Evolutionary conservation across 208 protist genomes (phyloP).

Genomic region (Strigomonas galati): DNA sequence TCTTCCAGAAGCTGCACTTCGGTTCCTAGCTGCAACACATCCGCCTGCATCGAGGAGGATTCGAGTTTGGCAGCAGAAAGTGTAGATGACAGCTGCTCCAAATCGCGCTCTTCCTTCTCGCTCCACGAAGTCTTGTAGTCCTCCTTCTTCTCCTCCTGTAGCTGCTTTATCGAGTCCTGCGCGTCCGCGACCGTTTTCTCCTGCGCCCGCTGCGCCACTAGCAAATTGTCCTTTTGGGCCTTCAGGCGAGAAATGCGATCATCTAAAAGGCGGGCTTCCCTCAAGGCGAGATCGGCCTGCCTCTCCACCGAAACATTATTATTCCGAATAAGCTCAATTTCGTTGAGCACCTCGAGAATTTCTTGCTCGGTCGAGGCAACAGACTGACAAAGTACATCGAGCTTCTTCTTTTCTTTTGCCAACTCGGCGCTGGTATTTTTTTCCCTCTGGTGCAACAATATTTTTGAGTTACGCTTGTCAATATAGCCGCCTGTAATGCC

Average conservation of each 20-base stretch:
- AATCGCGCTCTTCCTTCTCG: slow-evolving; percentile 51
- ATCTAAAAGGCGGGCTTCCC: slow-evolving; percentile 38
- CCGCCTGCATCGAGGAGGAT: slow-evolving; percentile 38
- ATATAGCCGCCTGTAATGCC: slow-evolving; percentile 96
- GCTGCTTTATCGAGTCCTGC: slow-evolving; percentile 20
- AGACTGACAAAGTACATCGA: slow-evolving; percentile 59
- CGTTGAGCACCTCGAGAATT: slow-evolving; percentile 76
- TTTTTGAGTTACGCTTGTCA: slow-evolving; percentile 79
- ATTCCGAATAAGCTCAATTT: slow-evolving; percentile 59
- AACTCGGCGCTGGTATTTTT: slow-evolving; percentile 28
- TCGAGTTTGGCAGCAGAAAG: slow-evolving; percentile 31
- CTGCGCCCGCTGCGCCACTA: slow-evolving; percentile 31
- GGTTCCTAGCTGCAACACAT: slow-evolving; percentile 49
- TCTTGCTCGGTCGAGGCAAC: slow-evolving; percentile 69
- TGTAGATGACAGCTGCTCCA: slow-evolving; percentile 58
- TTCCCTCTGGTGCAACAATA: slow-evolving; percentile 58
- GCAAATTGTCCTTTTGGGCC: slow-evolving; percentile 47
- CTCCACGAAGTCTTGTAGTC: slow-evolving; percentile 67
- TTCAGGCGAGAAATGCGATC: slow-evolving; percentile 33
- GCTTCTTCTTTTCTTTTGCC: slow-evolving; percentile 23
- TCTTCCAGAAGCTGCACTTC: slow-evolving; percentile 75
- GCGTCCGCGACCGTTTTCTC: slow-evolving; percentile 43
- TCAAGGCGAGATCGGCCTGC: slow-evolving; percentile 34
- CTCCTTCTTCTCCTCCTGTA: slow-evolving; percentile 50
- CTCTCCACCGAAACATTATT: slow-evolving; percentile 45